Conservation (phyloP, 345 rosid species). For the Carallia brachiata region DNA sequence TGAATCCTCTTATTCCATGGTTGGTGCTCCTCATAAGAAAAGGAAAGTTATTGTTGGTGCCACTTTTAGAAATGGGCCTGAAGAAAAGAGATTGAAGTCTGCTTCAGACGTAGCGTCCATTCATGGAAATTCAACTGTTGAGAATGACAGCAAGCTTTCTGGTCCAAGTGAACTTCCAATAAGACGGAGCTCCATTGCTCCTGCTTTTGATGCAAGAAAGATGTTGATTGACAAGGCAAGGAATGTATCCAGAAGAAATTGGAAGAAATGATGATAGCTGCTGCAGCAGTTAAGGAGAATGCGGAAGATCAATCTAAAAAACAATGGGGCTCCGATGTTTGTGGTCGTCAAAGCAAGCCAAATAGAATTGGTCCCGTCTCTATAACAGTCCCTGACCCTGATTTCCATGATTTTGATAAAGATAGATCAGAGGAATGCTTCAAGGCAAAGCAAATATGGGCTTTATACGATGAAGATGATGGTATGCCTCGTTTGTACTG, state of each 20-base stretch:
- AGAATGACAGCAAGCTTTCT: slow-evolving; percentile 46
- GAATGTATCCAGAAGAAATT: slow-evolving; percentile 57
- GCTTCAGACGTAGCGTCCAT: slow-evolving; percentile 38
- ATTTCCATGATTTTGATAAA: slow-evolving; percentile 92
- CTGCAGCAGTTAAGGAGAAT: slow-evolving; percentile 39
- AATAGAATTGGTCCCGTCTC: slow-evolving; percentile 47
- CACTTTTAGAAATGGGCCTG: slow-evolving; percentile 50
- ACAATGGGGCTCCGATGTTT: slow-evolving; percentile 20
- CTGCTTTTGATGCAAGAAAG: slow-evolving; percentile 80
- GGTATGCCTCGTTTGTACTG: slow-evolving; percentile 98
- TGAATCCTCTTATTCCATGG: slow-evolving; percentile 42
- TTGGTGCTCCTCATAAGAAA: slow-evolving; percentile 66
- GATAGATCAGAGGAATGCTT: slow-evolving; percentile 92
- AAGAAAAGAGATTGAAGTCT: slow-evolving; percentile 43
- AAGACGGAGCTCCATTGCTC: slow-evolving; percentile 52
- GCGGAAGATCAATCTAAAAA: slow-evolving; percentile 32
- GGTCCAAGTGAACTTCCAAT: slow-evolving; percentile 39
- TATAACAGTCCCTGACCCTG: slow-evolving; percentile 85
- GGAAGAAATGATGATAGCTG: slow-evolving; percentile 56
- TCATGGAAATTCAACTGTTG: slow-evolving; percentile 34
- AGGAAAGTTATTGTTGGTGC: slow-evolving; percentile 58
- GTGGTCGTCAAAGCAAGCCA: slow-evolving; percentile 35
- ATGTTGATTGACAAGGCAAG: slow-evolving; percentile 77
- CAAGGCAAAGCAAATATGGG: slow-evolving; percentile 94
- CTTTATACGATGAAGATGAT: slow-evolving; percentile 92